These are phyloP conservation scores for Ogataea angusta DNA, from an alignment of 805 yeast genomes.

Conservation along the genomic window DNA sequence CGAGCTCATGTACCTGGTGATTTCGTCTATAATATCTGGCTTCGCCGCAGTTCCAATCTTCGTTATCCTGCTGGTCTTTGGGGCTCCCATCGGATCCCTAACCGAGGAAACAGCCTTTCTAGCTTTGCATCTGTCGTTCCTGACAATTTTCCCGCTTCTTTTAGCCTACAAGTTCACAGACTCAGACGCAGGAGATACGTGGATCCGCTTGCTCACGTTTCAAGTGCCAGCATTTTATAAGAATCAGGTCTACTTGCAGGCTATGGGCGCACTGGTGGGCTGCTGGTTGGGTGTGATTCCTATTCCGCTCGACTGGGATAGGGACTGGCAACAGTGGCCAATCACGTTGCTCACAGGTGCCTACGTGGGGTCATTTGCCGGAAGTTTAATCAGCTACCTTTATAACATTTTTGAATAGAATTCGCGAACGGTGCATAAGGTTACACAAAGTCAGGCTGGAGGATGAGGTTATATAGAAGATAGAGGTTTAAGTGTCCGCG, in stretches of 20 bases:
- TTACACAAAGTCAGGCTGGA: too few species aligned
- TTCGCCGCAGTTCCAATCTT: slow-evolving; percentile 39
- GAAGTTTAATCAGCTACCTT: slow-evolving; percentile 33
- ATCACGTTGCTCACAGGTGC: slow-evolving; percentile 79
- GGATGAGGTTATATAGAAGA: too few species aligned
- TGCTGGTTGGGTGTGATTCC: slow-evolving; percentile 94
- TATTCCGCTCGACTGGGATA: slow-evolving; percentile 96
- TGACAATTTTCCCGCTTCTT: slow-evolving; percentile 64
- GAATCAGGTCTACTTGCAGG: slow-evolving; percentile 36
- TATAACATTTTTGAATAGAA: slow-evolving; percentile 1
- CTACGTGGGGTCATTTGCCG: slow-evolving; percentile 68
- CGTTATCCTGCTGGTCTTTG: slow-evolving; percentile 55
- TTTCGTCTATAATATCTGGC: slow-evolving; percentile 33
- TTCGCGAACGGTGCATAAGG: not conserved
- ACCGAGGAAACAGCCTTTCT: slow-evolving; percentile 55
- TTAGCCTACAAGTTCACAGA: slow-evolving; percentile 46
- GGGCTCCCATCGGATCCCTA: slow-evolving; percentile 69
- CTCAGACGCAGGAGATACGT: slow-evolving; percentile 21
- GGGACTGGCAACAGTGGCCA: slow-evolving; percentile 97
- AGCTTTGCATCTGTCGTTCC: slow-evolving; percentile 56
- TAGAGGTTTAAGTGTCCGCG: too few species aligned
- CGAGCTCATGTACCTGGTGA: slow-evolving; percentile 26
- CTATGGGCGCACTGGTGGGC: slow-evolving; percentile 52
- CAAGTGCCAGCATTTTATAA: slow-evolving; percentile 28
- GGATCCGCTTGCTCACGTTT: slow-evolving; percentile 30